Evolutionary conservation across 768 basidiomycete species (phyloP).

Genomic region (Pisolithus marmoratus): DNA sequence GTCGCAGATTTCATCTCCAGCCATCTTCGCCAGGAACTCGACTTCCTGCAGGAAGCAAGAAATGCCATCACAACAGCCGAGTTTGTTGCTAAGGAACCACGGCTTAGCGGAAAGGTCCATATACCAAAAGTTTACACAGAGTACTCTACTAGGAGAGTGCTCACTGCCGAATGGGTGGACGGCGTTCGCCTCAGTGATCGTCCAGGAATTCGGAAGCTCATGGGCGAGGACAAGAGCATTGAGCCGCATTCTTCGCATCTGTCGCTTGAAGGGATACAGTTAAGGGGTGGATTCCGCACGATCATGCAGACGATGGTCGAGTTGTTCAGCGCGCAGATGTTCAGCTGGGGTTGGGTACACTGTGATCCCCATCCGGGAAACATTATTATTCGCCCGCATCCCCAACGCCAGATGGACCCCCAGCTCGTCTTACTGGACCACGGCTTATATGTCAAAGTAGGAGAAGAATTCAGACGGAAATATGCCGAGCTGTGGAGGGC

Average conservation of each 20-base stretch:
- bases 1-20: constrained; percentile 67
- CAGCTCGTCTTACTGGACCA: constrained; percentile 88
- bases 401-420: constrained; percentile 25
- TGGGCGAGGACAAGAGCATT: constrained; percentile 42
- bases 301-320: constrained; percentile 87
- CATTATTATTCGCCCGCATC: constrained; percentile 57
- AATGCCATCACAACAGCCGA: constrained; percentile 69
- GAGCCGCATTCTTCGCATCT: not conserved
- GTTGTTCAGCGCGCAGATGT: constrained; percentile 85
- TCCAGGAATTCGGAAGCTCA: constrained; percentile 47
- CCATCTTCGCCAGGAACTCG: constrained; percentile 78
- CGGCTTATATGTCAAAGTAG: constrained; percentile 77
- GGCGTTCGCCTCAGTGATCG: constrained; percentile 69
- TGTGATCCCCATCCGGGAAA: constrained; percentile 79
- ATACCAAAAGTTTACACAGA: constrained; percentile 73
- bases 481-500: constrained; percentile 78
- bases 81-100: constrained; percentile 65
- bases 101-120: constrained; percentile 63
- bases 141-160: constrained; percentile 69
- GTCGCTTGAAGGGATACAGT: constrained; percentile 16
- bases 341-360: constrained; percentile 87
- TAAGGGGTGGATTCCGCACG: constrained; percentile 55
- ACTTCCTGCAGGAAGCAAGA: constrained; percentile 73
- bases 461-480: constrained; percentile 61
- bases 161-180: constrained; percentile 83